These are phyloP conservation scores for Trichoderma aggressivum DNA, from an alignment of 2,329 filamentous ascomycete genomes.

Conservation along the genomic window DNA sequence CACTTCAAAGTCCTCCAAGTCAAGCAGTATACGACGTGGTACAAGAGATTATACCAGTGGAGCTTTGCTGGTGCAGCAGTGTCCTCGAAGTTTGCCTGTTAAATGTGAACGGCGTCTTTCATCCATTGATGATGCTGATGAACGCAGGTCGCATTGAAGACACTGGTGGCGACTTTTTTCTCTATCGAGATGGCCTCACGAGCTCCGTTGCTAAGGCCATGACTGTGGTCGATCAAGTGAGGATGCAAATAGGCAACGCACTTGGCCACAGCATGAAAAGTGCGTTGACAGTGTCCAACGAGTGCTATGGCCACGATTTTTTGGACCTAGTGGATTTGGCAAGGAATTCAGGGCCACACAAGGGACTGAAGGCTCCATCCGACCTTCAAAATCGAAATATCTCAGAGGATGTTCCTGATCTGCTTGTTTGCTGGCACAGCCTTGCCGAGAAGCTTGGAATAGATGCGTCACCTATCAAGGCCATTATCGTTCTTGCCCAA, in stretches of 20 bases:
- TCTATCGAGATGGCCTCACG: background rate
- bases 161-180: background rate
- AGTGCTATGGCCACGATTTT: background rate
- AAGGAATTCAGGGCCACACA: background rate
- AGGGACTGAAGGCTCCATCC: background rate
- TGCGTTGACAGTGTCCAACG: background rate
- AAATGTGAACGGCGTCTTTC: background rate
- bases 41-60: background rate
- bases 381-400: background rate
- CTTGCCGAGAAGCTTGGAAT: background rate
- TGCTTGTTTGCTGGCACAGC: background rate
- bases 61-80: background rate
- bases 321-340: background rate
- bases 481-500: background rate
- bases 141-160: background rate
- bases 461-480: background rate
- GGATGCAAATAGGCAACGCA: background rate
- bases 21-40: background rate
- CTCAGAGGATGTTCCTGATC: background rate
- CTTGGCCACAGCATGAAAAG: background rate
- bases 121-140: background rate
- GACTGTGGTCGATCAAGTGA: background rate
- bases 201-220: background rate
- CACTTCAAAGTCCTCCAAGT: background rate
- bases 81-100: background rate